Evolutionary conservation across 805 yeast genomes (phyloP), one percentile per base, ranked within the genome.

Genomic region (Lipomyces yamanashiensis): DNA sequence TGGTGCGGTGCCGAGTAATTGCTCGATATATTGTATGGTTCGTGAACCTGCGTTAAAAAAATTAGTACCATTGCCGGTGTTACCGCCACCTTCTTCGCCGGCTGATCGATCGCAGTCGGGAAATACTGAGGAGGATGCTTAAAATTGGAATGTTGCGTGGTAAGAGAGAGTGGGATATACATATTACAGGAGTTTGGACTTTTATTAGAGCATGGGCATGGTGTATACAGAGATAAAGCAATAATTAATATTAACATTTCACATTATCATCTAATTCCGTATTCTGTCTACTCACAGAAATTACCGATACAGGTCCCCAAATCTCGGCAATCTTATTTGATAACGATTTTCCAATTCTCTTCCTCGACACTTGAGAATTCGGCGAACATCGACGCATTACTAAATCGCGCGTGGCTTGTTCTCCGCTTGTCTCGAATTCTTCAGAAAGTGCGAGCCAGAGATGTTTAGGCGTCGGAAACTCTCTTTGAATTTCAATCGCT

Each of bases 401-500:
- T 44, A 66, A 50, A 12, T 62, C 59, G n/a, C 63, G 43, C 2
- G 62, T 51, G 9, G 67, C 62, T 23, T 75, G 62, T 83, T 82
- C 52, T 75, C 70, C 60, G n/a, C 37, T 10, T 13, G n/a, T 34
- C n/a, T 45, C 34, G 49, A 54, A 71, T 41, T 48, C 69, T 21
- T 39, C 44, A 21, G 69, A 77, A 39, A 68, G 89, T 10, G 81
- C 84, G 21, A 80, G 78, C 12, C 87, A 73, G n/a, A 93, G 78
- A 19, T 72, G 73, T 41, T 77, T 77, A 0, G 98, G 95, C 0
- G 98, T 92, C 1, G 85, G 85, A 72, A 80, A 95, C 48, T 80
- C 73, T 19, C 79, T 78, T 75, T 92, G 98, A 9, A 95, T 85
- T 7, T 85, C 84, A 9, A 85, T 72, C 0, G 99, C 99, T 73